Evolutionary conservation across 2,329 filamentous ascomycete genomes (phyloP).

Genomic region (Pleomassaria siparia): DNA sequence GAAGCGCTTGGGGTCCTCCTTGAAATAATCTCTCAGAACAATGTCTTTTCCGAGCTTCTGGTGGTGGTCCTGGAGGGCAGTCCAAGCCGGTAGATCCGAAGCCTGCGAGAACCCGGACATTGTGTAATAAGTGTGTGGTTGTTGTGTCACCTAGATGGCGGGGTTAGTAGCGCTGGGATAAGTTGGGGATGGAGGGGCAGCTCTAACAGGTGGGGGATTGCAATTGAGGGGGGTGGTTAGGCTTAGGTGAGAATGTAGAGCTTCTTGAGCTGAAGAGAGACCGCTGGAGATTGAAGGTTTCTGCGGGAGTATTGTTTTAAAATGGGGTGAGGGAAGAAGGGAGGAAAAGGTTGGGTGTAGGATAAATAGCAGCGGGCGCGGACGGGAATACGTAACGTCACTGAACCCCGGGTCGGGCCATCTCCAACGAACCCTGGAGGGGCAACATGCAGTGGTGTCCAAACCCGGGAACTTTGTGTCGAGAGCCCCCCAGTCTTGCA

Average conservation of each 20-base stretch:
- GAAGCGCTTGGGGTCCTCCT: slow-evolving; percentile 85
- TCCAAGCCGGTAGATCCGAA: slow-evolving; percentile 83
- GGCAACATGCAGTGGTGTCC: slow-evolving; percentile 1
- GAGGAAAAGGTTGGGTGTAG: slow-evolving; percentile 9
- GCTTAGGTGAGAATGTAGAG: slow-evolving; percentile 4
- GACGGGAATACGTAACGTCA: slow-evolving; percentile 8
- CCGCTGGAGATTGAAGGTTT: neutral
- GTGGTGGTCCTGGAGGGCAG: slow-evolving; percentile 87
- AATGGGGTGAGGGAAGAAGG: slow-evolving; percentile 11
- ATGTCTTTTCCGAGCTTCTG: slow-evolving; percentile 83
- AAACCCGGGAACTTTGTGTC: neutral
- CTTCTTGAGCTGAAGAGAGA: neutral
- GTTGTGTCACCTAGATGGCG: slow-evolving; percentile 26
- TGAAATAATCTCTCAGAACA: slow-evolving; percentile 89
- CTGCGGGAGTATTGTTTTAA: slow-evolving; percentile 20
- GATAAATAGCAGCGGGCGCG: neutral
- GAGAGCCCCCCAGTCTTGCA: neutral
- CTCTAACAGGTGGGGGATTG: slow-evolving; percentile 1
- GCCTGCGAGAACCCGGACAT: slow-evolving; percentile 76
- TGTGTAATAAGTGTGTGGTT: slow-evolving; percentile 22
- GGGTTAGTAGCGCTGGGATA: slow-evolving; percentile 6
- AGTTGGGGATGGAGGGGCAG: slow-evolving; percentile 11
- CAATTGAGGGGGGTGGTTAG: slow-evolving; percentile 12
- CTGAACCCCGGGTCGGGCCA: no score
- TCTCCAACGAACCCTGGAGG: no score